Evolutionary conservation across 352 stramenopile species (phyloP), one percentile per base, ranked within the genome.

Genomic region (Globisporangium alternatum): DNA sequence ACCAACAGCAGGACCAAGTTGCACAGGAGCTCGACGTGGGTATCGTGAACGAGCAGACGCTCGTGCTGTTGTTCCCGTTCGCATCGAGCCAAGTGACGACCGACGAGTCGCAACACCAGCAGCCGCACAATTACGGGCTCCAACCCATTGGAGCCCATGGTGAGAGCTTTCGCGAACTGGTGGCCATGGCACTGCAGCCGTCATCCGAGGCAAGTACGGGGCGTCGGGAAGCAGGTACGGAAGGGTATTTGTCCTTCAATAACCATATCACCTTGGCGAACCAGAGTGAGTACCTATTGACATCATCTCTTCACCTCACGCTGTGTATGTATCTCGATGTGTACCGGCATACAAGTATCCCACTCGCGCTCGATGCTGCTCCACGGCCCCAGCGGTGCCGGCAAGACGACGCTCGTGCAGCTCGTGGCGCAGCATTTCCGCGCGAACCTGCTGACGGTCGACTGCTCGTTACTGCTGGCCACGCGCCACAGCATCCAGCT

Each of bases 401-500:
- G 87, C 17, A 96, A 96, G 64, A 90, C 83, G 17, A 90, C 78
- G 19, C 60, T 89, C 35, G 76, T 90, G 5, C 71, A 76, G 6
- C 80, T 88, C 25, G 61, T 89, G 41, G 78, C 83, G 2, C 49
- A 71, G 2, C 67, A 84, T 31, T 39, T 90, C 9, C 22, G 37
- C 15, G 85, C 80, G 1, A 91, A 84, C 49, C 43, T 93, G 28
- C 68, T 96, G 19, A 56, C 78, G 10, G 25, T 93, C n/a, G 87
- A 96, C 64, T 74, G 72, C 33, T 79, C 74, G 3, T 60, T 93
- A 19, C 57, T 95, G 35, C 67, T 77, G 22, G 81, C 76, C 19
- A 78, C 79, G 19, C 77, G 17, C 43, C 43, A 21, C 43, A 48
- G 85, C 56, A 64, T 81, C 22, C 73, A 71, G 15, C 65, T 93